phyloP scores from a whole-genome alignment of 2,329 filamentous ascomycete genomes.

The Zalaria obscura region DNA sequence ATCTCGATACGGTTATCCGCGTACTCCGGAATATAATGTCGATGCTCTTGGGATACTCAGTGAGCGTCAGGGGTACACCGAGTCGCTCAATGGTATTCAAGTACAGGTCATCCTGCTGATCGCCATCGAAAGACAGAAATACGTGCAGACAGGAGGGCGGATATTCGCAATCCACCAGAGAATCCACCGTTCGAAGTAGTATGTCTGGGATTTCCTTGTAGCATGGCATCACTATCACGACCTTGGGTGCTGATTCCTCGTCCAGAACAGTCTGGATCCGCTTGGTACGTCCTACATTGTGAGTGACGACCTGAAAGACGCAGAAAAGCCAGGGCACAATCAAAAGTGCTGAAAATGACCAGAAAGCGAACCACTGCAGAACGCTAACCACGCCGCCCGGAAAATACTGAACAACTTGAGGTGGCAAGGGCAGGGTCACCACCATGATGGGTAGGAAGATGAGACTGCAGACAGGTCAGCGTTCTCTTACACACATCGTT shows the following conservation, averaged over 20 bases:
- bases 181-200: constrained; percentile 74
- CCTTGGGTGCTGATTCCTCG: constrained; percentile 76
- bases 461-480: constrained; percentile 33
- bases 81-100: constrained; percentile 73
- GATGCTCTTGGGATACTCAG: constrained; percentile 76
- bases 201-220: constrained; percentile 84
- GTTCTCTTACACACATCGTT: constrained; percentile 2
- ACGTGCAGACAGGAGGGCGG: constrained; percentile 85
- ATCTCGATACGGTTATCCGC: constrained; percentile 80
- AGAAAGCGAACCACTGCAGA: constrained; percentile 93
- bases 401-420: constrained; percentile 57
- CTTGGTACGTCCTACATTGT: constrained; percentile 68
- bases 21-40: constrained; percentile 74
- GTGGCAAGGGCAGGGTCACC: constrained; percentile 74
- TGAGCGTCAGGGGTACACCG: constrained; percentile 62
- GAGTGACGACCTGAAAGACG: constrained; percentile 79
- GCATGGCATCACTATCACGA: constrained; percentile 92
- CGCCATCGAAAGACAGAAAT: constrained; percentile 89
- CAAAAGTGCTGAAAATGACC: constrained; percentile 73
- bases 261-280: constrained; percentile 74
- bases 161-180: constrained; percentile 87
- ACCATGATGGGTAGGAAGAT: constrained; percentile 92
- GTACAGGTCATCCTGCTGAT: constrained; percentile 77
- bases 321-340: constrained; percentile 88
- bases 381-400: constrained; percentile 52